A percentile compares a stretch with the other conserved stretches of the same genome.
Evolutionary conservation across 805 yeast genomes (phyloP).

Genomic region (Hagleromyces aurorensis): DNA sequence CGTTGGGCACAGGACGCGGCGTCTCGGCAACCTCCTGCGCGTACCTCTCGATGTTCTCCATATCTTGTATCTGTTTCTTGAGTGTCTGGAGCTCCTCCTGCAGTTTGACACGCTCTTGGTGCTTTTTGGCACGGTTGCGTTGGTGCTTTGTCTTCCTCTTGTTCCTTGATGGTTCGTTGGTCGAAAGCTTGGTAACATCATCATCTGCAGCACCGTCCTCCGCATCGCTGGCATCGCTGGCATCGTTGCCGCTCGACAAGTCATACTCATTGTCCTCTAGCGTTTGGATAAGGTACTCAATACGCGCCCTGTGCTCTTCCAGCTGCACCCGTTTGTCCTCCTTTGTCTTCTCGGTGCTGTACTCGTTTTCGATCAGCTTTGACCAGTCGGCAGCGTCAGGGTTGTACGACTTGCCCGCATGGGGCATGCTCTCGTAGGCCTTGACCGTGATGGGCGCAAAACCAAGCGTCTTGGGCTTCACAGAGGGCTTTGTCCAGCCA

Average conservation of each 20-base stretch:
- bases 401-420: slow-evolving; percentile 84
- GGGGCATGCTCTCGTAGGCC: slow-evolving; percentile 48
- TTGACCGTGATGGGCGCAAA: slow-evolving; percentile 47
- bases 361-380: slow-evolving; percentile 58
- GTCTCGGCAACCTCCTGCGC: slow-evolving; percentile 24
- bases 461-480: slow-evolving; percentile 47
- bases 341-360: slow-evolving; percentile 50
- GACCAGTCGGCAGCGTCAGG: slow-evolving; percentile 85
- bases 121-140: slow-evolving; percentile 62
- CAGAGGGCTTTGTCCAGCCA: slow-evolving; percentile 46
- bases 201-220: slow-evolving; percentile 29
- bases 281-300: slow-evolving; percentile 56
- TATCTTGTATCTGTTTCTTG: slow-evolving; percentile 51
- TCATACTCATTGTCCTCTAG: slow-evolving; percentile 52
- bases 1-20: slow-evolving; percentile 5
- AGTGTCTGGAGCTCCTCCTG: slow-evolving; percentile 50
- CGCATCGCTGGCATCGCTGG: slow-evolving; percentile 34
- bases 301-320: slow-evolving; percentile 54
- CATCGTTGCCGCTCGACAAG: slow-evolving; percentile 30
- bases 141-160: slow-evolving; percentile 72
- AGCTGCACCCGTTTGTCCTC: slow-evolving; percentile 58
- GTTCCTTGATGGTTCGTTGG: slow-evolving; percentile 58
- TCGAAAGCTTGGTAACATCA: slow-evolving; percentile 44
- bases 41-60: slow-evolving; percentile 40
- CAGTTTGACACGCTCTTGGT: slow-evolving; percentile 49